Conservation (phyloP, 169 alveolate genomes). For the Plasmodium cynomolgi region DNA sequence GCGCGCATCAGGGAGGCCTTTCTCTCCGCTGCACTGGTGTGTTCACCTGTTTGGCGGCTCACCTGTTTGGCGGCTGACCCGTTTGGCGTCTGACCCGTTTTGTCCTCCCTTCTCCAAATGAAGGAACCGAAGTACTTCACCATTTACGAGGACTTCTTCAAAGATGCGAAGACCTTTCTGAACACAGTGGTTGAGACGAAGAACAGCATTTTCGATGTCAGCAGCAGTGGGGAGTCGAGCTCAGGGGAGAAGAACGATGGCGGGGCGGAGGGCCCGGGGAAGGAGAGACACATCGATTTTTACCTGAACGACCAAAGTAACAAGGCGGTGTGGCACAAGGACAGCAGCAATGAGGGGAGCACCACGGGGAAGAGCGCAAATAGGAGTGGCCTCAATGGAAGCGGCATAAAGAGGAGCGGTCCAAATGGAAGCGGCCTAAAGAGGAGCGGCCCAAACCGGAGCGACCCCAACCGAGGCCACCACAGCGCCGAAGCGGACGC, state of each 20-base stretch:
- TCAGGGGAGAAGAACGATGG: background rate
- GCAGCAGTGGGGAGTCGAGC: slow-evolving; percentile 20
- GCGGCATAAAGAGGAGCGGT: background rate
- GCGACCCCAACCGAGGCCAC: background rate
- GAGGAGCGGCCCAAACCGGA: background rate
- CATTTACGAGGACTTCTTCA: slow-evolving; percentile 55
- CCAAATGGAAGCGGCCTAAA: background rate
- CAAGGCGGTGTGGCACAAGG: background rate
- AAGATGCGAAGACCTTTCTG: slow-evolving; percentile 67
- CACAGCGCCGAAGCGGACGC: background rate
- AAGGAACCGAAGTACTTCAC: slow-evolving; percentile 9
- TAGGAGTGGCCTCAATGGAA: background rate
- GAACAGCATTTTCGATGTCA: slow-evolving; percentile 1
- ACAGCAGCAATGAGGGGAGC: background rate
- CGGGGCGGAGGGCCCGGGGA: background rate
- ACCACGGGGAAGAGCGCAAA: background rate
- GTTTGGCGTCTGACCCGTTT: background rate
- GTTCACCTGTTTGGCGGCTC: too few relatives aligned
- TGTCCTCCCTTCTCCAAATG: slow-evolving; percentile 5
- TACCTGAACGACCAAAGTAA: background rate
- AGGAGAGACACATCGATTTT: slow-evolving; percentile 5
- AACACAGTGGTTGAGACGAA: slow-evolving; percentile 54
- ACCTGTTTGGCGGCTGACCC: background rate
- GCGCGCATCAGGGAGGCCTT: background rate
- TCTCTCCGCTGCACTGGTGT: background rate